These are phyloP conservation scores for Acanthamoeba healyi DNA, from an alignment of 208 protist genomes.

Conservation along the genomic window DNA sequence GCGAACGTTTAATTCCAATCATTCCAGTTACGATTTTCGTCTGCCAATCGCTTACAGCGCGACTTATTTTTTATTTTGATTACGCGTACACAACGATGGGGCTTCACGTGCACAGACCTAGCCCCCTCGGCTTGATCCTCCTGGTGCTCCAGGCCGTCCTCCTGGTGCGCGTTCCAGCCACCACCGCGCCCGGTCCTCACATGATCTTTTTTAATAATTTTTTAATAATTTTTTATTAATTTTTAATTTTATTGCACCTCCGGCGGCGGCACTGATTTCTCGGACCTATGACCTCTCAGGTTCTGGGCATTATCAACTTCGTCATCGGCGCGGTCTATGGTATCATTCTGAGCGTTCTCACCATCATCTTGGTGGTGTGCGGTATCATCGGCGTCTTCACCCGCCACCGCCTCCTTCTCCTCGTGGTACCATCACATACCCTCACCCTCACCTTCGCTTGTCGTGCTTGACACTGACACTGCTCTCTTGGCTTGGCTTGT, in stretches of 20 bases:
- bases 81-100: background rate
- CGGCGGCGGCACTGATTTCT: background rate
- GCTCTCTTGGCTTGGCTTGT: too few relatives aligned
- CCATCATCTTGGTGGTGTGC: background rate
- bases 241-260: background rate
- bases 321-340: background rate
- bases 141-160: background rate
- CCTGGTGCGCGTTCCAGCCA: background rate
- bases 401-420: constrained; percentile 10
- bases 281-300: too few relatives aligned
- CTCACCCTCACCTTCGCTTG: background rate
- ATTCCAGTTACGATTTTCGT: too few relatives aligned
- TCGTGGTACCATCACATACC: background rate
- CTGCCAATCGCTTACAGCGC: too few relatives aligned
- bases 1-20: too few relatives aligned
- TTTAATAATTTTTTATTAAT: too few relatives aligned
- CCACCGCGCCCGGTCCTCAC: too few relatives aligned
- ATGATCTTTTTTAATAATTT: too few relatives aligned
- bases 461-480: background rate
- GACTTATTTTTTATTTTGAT: too few relatives aligned
- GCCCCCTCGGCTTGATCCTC: background rate
- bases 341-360: background rate
- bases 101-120: background rate
- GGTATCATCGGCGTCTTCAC: background rate
- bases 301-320: constrained; percentile 16